These are phyloP conservation scores for Scheffersomyces stipitis DNA, from an alignment of 805 yeast species.

Conservation along the genomic window DNA sequence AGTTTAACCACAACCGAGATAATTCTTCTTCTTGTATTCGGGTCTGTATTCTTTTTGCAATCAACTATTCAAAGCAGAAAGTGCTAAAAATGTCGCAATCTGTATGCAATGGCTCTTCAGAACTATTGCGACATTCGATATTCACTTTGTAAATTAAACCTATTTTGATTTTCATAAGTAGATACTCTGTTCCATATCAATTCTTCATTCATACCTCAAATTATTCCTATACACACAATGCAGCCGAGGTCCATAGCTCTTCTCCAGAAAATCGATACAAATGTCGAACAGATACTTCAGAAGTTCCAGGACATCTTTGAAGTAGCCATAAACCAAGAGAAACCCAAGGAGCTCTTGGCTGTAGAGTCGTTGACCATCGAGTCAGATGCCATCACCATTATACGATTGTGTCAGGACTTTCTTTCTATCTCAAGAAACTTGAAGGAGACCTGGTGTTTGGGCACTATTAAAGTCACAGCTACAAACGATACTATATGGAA, in stretches of 20 bases:
- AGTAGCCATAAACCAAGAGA: conserved; percentile 41
- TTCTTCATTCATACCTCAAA: too few species aligned
- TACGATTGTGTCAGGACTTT: conserved; percentile 54
- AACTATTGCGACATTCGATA: too few species aligned
- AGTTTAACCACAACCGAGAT: too few species aligned
- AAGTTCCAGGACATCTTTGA: conserved; percentile 55
- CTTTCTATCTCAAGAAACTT: conserved; percentile 47
- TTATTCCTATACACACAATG: conserved; percentile 38
- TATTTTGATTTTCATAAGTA: too few species aligned
- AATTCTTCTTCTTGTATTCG: too few species aligned
- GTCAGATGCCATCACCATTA: conserved; percentile 49
- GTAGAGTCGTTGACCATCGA: conserved; percentile 59
- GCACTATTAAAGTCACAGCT: conserved; percentile 44
- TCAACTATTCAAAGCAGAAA: too few species aligned
- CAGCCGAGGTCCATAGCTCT: conserved; percentile 45
- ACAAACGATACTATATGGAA: conserved; percentile 6
- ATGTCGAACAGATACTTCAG: conserved; percentile 49
- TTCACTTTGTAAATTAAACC: too few species aligned
- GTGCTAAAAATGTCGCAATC: too few species aligned
- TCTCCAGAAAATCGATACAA: conserved; percentile 49
- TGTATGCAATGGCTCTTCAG: too few species aligned
- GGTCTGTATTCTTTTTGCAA: too few species aligned
- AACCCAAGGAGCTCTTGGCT: conserved; percentile 42
- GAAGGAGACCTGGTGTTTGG: conserved; percentile 59
- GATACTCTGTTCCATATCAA: too few species aligned